Base-by-base conservation (phyloP, 1,284 basidiomycete species). In the Malassezia globosa region DNA sequence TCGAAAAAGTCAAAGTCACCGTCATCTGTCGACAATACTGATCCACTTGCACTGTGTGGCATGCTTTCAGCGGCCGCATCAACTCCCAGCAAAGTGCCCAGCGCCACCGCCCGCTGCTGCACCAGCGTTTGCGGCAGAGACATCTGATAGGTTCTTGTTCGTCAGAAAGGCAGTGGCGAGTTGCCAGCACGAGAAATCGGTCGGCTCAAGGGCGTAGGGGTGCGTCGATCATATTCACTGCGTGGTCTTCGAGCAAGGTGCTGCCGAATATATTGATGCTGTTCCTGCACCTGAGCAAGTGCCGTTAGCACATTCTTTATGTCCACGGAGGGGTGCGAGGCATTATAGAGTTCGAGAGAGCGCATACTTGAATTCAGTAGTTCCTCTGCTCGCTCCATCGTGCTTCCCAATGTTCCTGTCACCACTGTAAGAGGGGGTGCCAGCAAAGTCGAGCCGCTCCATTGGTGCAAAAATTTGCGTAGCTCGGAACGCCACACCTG, bases 391-490 rank as follows among this genome's bases (percentile, higher is more conserved):
- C 52, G 59, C 37, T 60, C 60, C 31, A 59, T 43, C 3, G 16
- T 7, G 23, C 14, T 13, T 19, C 24, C n/a, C 19, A 26, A 19
- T 4, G n/a, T 21, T 19, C 39, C 39, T 26, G 24, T 41, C 26
- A 21, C 24, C n/a, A n/a, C n/a, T n/a, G n/a, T n/a, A 3, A 19
- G n/a, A 13, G 23, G 69, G 60, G 35, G 62, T 55, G 16, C 55
- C 51, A 10, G 65, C 57, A 26, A 57, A 61, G 24, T 61, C 53
- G 1, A 47, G 3, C 51, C 39, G 4, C 44, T 26, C 8, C 54
- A 51, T 4, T 60, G 58, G 10, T 65, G 64, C 51, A 71, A 61
- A 44, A 71, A 69, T 36, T 56, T 59, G 31, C 59, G 55, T 1
- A 69, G 51, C 24, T 64, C 59, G 5, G 10, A 49, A 10, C 66